These are phyloP conservation scores for Pythium guiyangense DNA, from an alignment of 352 stramenopile species.

Conservation along the genomic window DNA sequence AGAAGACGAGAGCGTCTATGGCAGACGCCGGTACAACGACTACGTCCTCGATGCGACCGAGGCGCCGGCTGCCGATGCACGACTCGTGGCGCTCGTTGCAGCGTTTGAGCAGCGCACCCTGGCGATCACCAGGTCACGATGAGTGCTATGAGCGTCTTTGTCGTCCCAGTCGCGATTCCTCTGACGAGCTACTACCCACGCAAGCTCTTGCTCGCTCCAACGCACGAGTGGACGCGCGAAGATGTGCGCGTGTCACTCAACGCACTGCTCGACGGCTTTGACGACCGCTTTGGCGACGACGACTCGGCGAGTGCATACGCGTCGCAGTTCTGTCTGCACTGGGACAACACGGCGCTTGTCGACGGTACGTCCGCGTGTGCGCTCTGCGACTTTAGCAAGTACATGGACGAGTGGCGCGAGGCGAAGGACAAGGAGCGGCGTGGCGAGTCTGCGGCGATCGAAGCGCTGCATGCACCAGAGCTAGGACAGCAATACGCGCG, in stretches of 20 bases:
- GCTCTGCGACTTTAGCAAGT: neutral
- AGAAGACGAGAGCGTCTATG: no score
- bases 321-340: neutral
- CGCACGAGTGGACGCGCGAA: conserved; percentile 1
- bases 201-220: neutral
- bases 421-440: neutral
- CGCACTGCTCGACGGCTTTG: neutral
- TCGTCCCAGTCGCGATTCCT: neutral
- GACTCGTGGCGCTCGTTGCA: neutral
- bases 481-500: neutral
- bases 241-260: conserved; percentile 4
- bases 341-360: neutral
- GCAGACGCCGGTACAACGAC: neutral
- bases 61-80: neutral
- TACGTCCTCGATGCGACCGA: neutral
- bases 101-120: neutral
- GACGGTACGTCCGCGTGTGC: neutral
- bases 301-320: neutral
- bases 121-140: neutral
- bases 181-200: neutral
- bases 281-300: neutral
- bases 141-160: neutral
- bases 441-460: neutral
- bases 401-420: neutral
- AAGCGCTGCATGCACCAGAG: neutral